Evolutionary conservation across 1,139 yeast species (phyloP).

Genomic region (Magnusiomyces ingens): DNA sequence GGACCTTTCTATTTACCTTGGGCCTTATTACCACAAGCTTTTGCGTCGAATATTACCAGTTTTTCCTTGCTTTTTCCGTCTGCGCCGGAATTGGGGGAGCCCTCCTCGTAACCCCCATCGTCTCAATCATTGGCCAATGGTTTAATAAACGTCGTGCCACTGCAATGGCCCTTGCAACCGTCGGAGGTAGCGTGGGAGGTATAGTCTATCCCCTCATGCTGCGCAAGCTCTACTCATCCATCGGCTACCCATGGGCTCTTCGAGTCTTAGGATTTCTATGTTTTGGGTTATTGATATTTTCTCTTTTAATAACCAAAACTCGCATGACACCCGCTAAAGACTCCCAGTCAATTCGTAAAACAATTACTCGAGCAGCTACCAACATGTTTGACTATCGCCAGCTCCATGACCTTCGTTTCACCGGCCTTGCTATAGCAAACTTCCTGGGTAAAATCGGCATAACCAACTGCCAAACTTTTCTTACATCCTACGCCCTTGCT

Average conservation of each 20-base stretch:
- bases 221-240: constrained; percentile 42
- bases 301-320: constrained; percentile 34
- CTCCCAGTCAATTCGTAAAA: neutral
- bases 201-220: constrained; percentile 56
- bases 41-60: constrained; percentile 49
- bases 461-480: constrained; percentile 44
- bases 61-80: constrained; percentile 51
- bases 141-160: constrained; percentile 52
- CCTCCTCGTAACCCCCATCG: constrained; percentile 50
- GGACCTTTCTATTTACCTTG: constrained; percentile 40
- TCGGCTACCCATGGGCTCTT: constrained; percentile 57
- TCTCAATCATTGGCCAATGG: constrained; percentile 59
- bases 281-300: constrained; percentile 35
- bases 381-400: constrained; percentile 37
- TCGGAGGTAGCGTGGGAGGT: constrained; percentile 66
- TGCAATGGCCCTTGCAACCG: constrained; percentile 55
- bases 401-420: constrained; percentile 38
- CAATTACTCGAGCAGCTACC: constrained; percentile 12
- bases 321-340: constrained; percentile 27
- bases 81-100: constrained; percentile 54
- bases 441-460: constrained; percentile 45
- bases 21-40: constrained; percentile 55
- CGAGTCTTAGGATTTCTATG: constrained; percentile 49
- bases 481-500: constrained; percentile 45
- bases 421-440: constrained; percentile 39